Evolutionary conservation across 768 basidiomycete genomes (phyloP), one percentile per base, ranked within the genome.

Genomic region (Chiua virens): DNA sequence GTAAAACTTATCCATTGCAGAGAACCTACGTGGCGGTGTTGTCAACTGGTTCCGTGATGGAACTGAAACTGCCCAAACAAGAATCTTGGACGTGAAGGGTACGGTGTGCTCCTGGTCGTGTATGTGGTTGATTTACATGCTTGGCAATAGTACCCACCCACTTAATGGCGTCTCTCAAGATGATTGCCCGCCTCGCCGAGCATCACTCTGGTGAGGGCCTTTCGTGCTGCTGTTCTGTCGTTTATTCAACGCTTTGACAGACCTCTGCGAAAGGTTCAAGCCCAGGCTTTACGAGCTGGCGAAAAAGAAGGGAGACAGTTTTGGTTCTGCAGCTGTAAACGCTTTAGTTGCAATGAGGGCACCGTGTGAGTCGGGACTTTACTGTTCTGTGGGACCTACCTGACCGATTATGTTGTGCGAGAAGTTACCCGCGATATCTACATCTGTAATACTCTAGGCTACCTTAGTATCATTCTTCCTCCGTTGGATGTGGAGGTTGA

Each of bases 81-180:
- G n/a, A n/a, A n/a, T n/a, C n/a, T n/a, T n/a, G 21, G 52, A 44
- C 36, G 35, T 36, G 11, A 49, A 47, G 15, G 21, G 55, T 56
- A 42, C 42, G 10, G 6, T 15, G 2, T 25, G 8, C 23, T 3
- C 3, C 21, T 42, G 1, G 22, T 13, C 23, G n/a, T 21, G 20
- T 36, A 13, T 20, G 8, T 32, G 14, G 13, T 14, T 35, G 41
- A 47, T 39, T 43, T 22, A 21, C 41, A 23, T 34, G 14, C 27
- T 28, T n/a, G n/a, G n/a, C n/a, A 21, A 17, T 15, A 56, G 55
- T 17, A 17, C 25, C 42, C 13, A 27, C 6, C 17, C 38, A 47
- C n/a, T 35, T 55, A 49, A 11, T 4, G 15, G 45, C 45, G 1
- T 35, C 42, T 7, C 53, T 57, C 1, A 47, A 30, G 21, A 23